These are phyloP conservation scores for Drechslerella dactyloides DNA, from an alignment of 2,329 filamentous ascomycete genomes.

Conservation along the genomic window DNA sequence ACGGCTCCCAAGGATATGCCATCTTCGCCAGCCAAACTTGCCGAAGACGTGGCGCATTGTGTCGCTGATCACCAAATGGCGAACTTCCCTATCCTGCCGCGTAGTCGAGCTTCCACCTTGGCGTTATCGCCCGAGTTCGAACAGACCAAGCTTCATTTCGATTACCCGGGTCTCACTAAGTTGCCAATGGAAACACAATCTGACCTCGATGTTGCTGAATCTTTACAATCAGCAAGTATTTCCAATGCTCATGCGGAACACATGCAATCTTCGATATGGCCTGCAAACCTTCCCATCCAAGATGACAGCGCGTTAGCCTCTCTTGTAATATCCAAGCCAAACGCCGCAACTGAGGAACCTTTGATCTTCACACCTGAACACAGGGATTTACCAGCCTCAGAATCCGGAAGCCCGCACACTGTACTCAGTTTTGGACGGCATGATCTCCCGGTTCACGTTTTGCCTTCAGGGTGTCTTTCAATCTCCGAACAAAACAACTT, in stretches of 20 bases:
- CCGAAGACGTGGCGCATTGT: not conserved
- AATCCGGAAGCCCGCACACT: constrained; percentile 15
- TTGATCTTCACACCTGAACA: constrained; percentile 4
- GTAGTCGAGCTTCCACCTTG: constrained; percentile 19
- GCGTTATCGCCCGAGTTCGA: not conserved
- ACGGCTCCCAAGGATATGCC: not conserved
- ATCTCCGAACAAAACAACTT: not conserved
- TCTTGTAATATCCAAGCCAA: not conserved
- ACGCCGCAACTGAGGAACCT: not conserved
- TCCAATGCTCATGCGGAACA: not conserved
- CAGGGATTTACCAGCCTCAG: constrained; percentile 21
- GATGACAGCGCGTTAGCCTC: not conserved
- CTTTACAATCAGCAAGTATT: not conserved
- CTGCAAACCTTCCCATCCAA: not conserved
- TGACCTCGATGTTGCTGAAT: not conserved
- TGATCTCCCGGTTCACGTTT: constrained; percentile 8
- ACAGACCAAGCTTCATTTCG: not conserved
- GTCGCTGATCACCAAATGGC: too few relatives aligned
- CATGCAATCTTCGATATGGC: not conserved
- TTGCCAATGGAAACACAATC: not conserved
- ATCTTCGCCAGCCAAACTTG: too few relatives aligned
- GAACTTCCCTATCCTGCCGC: constrained; percentile 16
- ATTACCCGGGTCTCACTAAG: not conserved
- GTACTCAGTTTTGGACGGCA: not conserved
- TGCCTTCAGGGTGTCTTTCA: constrained; percentile 23